A percentile compares a stretch with the other conserved stretches of the same genome.
Conservation (phyloP, 1,139 yeast genomes). For the Nakaseomyces glabratus region DNA sequence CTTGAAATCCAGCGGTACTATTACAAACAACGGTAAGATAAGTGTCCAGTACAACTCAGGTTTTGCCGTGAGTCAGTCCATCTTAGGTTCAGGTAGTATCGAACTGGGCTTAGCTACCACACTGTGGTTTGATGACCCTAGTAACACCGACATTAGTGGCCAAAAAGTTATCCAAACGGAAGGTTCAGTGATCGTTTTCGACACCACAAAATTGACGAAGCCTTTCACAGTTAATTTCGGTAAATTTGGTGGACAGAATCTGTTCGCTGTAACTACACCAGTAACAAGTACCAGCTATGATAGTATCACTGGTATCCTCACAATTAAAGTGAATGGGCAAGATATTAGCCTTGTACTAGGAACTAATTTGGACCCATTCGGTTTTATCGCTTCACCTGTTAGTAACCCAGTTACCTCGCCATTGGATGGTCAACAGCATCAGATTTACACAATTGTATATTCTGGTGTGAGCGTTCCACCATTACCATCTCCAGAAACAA, state of each 20-base stretch:
- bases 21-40: background rate
- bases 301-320: background rate
- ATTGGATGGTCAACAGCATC: background rate
- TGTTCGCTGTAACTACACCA: background rate
- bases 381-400: background rate
- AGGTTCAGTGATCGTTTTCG: background rate
- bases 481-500: background rate
- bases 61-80: background rate
- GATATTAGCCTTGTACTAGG: background rate
- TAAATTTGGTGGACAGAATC: background rate
- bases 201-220: background rate
- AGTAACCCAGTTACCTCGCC: background rate
- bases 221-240: background rate
- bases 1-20: too few species aligned
- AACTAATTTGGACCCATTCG: background rate
- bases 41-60: background rate
- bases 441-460: background rate
- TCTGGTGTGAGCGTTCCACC: background rate
- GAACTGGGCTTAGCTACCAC: background rate
- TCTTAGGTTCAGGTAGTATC: background rate
- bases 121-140: background rate
- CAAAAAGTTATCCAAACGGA: background rate
- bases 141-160: background rate
- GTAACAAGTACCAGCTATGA: background rate
- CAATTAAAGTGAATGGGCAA: background rate